Conservation (phyloP, 2,329 filamentous ascomycete species). For the Epichloe aotearoae region DNA sequence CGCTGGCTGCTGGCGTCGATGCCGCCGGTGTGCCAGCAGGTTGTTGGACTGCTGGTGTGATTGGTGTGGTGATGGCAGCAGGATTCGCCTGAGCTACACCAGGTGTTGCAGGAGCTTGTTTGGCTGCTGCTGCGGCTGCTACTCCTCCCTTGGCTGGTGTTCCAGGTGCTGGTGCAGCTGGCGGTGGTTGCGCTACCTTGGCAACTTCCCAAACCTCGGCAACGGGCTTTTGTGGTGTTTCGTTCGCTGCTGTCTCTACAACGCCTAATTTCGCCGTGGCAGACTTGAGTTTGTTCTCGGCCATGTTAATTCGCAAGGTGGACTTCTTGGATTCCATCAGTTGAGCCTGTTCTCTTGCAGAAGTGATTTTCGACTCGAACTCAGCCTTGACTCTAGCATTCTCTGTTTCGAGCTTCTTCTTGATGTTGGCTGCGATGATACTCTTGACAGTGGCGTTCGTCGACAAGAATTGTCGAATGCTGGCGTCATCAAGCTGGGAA, state of each 20-base stretch:
- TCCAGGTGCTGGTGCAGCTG: constrained; percentile 6
- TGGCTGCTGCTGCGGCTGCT: constrained; percentile 7
- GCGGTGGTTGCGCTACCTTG: constrained; percentile 33
- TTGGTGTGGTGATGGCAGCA: not conserved
- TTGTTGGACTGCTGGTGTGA: constrained; percentile 1
- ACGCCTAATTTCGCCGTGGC: constrained; percentile 62
- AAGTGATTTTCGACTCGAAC: constrained; percentile 38
- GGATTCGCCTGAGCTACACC: not conserved
- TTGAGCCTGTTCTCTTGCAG: constrained; percentile 49
- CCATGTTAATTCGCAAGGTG: constrained; percentile 63
- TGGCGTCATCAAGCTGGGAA: constrained; percentile 37
- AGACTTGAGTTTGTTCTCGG: constrained; percentile 52
- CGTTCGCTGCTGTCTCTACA: constrained; percentile 67
- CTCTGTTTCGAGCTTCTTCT: constrained; percentile 55
- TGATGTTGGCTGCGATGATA: constrained; percentile 49
- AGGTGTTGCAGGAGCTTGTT: constrained; percentile 9
- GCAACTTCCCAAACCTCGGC: constrained; percentile 77
- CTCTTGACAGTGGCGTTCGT: constrained; percentile 44
- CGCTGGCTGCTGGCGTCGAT: constrained; percentile 8
- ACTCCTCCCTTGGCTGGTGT: constrained; percentile 7
- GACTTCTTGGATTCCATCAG: constrained; percentile 65
- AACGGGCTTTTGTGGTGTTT: constrained; percentile 75
- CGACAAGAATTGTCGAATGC: constrained; percentile 42
- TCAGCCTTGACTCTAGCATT: constrained; percentile 46
- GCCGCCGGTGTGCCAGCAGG: constrained; percentile 6